Evolutionary conservation across 352 stramenopile species (phyloP).

Genomic region (Phytophthora multivora): DNA sequence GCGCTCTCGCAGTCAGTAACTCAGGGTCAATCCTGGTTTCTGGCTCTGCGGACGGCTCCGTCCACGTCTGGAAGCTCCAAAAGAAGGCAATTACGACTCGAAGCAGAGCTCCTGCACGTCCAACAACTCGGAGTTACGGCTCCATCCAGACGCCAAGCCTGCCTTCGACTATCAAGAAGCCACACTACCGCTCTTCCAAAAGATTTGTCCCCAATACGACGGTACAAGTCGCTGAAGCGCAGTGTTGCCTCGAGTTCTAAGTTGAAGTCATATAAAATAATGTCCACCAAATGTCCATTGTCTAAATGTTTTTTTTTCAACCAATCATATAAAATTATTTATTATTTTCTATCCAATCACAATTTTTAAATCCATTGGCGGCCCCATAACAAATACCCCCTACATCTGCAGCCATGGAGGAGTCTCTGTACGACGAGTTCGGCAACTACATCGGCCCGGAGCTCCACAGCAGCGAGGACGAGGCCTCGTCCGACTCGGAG

Average conservation of each 20-base stretch:
- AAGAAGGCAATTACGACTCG: conserved; percentile 10
- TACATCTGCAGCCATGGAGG: conserved; percentile 77
- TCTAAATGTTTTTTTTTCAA: background rate
- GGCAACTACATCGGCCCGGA: conserved; percentile 99
- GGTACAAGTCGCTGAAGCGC: conserved; percentile 33
- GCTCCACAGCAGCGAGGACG: conserved; percentile 84
- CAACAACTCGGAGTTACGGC: conserved; percentile 5
- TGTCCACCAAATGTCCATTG: background rate
- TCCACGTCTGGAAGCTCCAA: conserved; percentile 63
- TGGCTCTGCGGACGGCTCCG: conserved; percentile 58
- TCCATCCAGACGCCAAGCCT: conserved; percentile 29
- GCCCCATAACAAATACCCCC: background rate
- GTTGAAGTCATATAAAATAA: background rate
- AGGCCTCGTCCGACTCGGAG: conserved; percentile 65
- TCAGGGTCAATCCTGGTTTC: conserved; percentile 67
- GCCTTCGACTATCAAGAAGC: background rate
- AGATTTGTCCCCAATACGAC: conserved; percentile 17
- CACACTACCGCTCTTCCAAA: background rate
- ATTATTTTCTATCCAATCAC: conserved; percentile 10
- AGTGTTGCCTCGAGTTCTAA: conserved; percentile 46
- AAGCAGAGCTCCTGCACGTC: background rate
- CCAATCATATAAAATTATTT: conserved; percentile 11
- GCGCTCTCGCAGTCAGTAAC: conserved; percentile 55
- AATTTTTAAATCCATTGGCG: conserved; percentile 21
- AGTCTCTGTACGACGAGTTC: conserved; percentile 99